Conservation (phyloP, 202 grass and related monocot species). For the Schoenoplectus triqueter region DNA sequence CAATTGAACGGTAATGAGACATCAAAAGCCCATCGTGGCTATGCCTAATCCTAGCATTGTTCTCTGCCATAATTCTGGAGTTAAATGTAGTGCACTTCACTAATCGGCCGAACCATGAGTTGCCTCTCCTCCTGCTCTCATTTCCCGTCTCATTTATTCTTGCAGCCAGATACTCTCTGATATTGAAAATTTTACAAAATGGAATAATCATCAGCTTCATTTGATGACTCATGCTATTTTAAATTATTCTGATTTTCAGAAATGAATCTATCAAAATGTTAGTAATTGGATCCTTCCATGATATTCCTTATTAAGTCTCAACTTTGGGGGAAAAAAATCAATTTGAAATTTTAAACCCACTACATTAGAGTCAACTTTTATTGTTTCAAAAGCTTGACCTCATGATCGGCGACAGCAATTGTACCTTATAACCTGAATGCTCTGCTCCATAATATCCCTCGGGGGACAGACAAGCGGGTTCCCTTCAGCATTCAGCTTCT, state of each 20-base stretch:
- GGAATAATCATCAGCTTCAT: background rate
- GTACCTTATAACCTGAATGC: conserved; percentile 67
- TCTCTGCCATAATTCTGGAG: conserved; percentile 43
- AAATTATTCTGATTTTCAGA: background rate
- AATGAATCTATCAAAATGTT: background rate
- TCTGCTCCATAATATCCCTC: conserved; percentile 75
- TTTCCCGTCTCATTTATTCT: conserved; percentile 54
- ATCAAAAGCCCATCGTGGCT: conserved; percentile 53
- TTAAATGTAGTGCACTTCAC: conserved; percentile 68
- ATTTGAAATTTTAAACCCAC: background rate
- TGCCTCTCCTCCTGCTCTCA: conserved; percentile 42
- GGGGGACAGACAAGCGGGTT: conserved; percentile 79
- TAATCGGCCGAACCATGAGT: conserved; percentile 60
- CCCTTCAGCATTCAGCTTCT: conserved; percentile 65
- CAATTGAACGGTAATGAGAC: conserved; percentile 70
- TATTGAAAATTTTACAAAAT: conserved; percentile 1
- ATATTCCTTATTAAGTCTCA: background rate
- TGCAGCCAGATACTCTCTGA: conserved; percentile 57
- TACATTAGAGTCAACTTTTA: background rate
- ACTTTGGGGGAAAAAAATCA: background rate
- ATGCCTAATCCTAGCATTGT: conserved; percentile 42
- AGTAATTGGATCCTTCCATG: background rate
- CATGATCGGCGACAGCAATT: background rate
- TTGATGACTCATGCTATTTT: background rate
- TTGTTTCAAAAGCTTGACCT: background rate